phyloP scores from a whole-genome alignment of 352 stramenopile genomes.

The Thraustochytrium sp. region DNA sequence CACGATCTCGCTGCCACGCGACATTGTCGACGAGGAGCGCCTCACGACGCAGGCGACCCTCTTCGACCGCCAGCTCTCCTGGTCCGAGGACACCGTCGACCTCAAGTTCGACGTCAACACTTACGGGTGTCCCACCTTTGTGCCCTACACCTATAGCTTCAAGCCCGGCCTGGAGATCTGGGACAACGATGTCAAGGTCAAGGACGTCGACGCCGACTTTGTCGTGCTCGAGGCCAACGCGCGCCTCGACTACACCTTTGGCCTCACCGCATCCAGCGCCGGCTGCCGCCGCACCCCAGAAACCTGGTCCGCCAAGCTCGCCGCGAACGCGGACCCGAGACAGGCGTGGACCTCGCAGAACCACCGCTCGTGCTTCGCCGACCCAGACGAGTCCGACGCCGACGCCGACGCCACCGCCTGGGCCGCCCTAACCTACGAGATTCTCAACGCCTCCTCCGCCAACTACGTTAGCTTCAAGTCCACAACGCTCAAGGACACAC shows the following conservation, averaged over 20 bases:
- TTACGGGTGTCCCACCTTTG: constrained; percentile 32
- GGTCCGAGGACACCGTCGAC: neutral
- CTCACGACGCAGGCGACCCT: neutral
- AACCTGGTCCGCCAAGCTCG: constrained; percentile 11
- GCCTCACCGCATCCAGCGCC: neutral
- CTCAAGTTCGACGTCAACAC: constrained; percentile 5
- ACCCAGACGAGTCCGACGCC: neutral
- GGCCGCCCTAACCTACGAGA: neutral
- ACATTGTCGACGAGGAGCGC: neutral
- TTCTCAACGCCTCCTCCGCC: neutral
- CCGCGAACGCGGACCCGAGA: neutral
- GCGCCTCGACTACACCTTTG: neutral
- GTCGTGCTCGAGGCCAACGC: neutral
- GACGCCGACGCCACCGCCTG: neutral
- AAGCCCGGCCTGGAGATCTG: constrained; percentile 32
- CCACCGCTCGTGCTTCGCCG: neutral
- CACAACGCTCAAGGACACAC: neutral
- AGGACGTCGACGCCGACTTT: constrained; percentile 42
- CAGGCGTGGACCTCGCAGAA: neutral
- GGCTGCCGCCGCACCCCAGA: neutral
- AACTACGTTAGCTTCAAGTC: constrained; percentile 24
- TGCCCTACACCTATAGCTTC: constrained; percentile 30
- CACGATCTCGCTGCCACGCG: neutral
- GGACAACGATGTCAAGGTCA: constrained; percentile 20
- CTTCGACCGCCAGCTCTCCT: neutral